phyloP scores from a whole-genome alignment of 768 basidiomycete genomes.

The Suillus spraguei region DNA sequence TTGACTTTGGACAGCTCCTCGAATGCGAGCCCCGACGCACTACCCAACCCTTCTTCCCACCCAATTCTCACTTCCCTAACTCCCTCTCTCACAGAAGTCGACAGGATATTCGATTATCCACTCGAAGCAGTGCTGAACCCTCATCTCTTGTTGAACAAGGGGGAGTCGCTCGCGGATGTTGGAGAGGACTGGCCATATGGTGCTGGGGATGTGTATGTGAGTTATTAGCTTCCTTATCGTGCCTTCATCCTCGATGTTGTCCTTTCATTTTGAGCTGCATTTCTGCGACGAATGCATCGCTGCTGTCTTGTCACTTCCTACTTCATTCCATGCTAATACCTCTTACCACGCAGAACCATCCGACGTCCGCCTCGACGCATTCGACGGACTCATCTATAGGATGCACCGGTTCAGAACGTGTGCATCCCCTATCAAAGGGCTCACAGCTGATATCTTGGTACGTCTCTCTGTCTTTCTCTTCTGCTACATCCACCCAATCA shows the following conservation, averaged over 20 bases:
- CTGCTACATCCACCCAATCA: neutral
- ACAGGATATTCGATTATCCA: slow-evolving; percentile 79
- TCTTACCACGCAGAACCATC: slow-evolving; percentile 47
- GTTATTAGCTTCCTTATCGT: slow-evolving; percentile 24
- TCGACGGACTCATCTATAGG: slow-evolving; percentile 61
- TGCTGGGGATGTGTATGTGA: slow-evolving; percentile 68
- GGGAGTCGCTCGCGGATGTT: slow-evolving; percentile 49
- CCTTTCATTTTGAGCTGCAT: slow-evolving; percentile 8
- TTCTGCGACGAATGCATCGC: neutral
- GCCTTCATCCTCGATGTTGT: neutral
- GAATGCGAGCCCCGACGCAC: neutral
- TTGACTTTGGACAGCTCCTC: neutral
- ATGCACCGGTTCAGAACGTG: slow-evolving; percentile 83
- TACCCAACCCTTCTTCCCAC: slow-evolving; percentile 14
- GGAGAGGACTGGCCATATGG: slow-evolving; percentile 80
- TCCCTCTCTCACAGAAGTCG: slow-evolving; percentile 70
- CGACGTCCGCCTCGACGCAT: slow-evolving; percentile 50
- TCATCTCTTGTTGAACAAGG: slow-evolving; percentile 37
- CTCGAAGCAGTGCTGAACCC: slow-evolving; percentile 75
- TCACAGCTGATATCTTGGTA: slow-evolving; percentile 84
- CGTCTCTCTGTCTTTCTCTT: slow-evolving; percentile 30
- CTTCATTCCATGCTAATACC: neutral
- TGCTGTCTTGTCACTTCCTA: no score
- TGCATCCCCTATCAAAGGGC: slow-evolving; percentile 81
- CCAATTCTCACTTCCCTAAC: slow-evolving; percentile 50